Evolutionary conservation across 148 eudicot species (phyloP), one percentile per base, ranked within the genome.

Genomic region (Drosera capensis): DNA sequence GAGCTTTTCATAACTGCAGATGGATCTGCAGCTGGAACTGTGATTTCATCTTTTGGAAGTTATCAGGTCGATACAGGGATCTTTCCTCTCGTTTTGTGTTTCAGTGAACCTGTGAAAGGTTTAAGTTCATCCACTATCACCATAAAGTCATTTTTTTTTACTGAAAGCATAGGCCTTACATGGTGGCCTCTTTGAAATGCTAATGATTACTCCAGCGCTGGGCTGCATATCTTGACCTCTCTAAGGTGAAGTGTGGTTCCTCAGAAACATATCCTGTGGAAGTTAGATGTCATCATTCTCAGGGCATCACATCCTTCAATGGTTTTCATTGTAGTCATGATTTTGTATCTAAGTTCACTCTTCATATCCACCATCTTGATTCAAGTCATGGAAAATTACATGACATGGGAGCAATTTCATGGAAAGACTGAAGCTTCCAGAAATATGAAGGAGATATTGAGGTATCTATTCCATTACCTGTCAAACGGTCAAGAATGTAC

Each of bases 141-240:
- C 29, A 52, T 82, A 29, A 73, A 63, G 57, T 65, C 68, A 51
- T 57, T 54, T 31, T n/a, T n/a, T n/a, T 58, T 66, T 66, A 39
- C 52, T 31, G 52, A 59, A 21, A 56, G 25, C 35, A 44, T 40
- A 44, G 63, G 65, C 58, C 63, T 78, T 41, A 43, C 43, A 40
- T 86, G 96, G 96, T 62, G 29, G 40, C 87, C 84, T 30, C 76
- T 82, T 58, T 73, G 77, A 34, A 68, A 65, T 62, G 60, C 54
- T 18, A 56, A 31, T 54, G 64, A 55, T 25, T 44, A 48, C 63
- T 66, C 87, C 53, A 69, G 56, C 43, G 71, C 74, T 86, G 88
- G 94, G 71, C 73, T 43, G 58, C 85, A 40, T 45, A 71, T 48
- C 58, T 86, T 1, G 56, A 55, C 26, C 49, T 62, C 56, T 67